Conservation (phyloP, 2,329 filamentous ascomycete genomes). For the Phyllosticta citribraziliensis region DNA sequence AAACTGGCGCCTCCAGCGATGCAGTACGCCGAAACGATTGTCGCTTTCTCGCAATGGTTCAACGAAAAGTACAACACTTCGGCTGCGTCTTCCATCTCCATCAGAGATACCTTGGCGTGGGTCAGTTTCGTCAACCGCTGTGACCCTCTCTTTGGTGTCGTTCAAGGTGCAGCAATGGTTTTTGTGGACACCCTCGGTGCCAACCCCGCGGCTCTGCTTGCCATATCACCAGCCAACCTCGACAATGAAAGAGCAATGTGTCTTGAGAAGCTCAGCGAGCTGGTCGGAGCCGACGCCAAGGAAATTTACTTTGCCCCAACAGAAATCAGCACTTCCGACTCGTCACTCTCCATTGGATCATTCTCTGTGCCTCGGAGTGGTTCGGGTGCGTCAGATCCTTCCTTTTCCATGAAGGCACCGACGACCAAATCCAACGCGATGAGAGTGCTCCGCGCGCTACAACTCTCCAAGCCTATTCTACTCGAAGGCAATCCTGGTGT, state of each 20-base stretch:
- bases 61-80: constrained; percentile 68
- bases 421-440: constrained; percentile 87
- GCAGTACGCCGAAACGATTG: constrained; percentile 56
- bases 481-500: constrained; percentile 97
- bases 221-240: constrained; percentile 60
- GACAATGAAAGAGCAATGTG: constrained; percentile 63
- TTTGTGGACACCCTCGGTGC: constrained; percentile 93
- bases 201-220: constrained; percentile 81
- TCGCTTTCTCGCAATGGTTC: constrained; percentile 90
- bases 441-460: constrained; percentile 79
- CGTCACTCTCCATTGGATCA: constrained; percentile 57
- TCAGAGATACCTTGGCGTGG: constrained; percentile 89
- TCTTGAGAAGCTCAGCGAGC: constrained; percentile 57
- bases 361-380: constrained; percentile 56
- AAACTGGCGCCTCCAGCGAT: constrained; percentile 55
- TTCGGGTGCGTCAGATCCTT: constrained; percentile 42
- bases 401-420: constrained; percentile 75
- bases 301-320: constrained; percentile 56
- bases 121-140: constrained; percentile 79
- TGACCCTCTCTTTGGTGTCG: constrained; percentile 42
- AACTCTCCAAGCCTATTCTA: constrained; percentile 81
- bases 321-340: constrained; percentile 45
- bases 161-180: constrained; percentile 90
- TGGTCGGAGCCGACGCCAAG: constrained; percentile 56
- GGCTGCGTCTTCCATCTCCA: constrained; percentile 68